These are phyloP conservation scores for Phytophthora pistaciae DNA, from an alignment of 352 stramenopile genomes.

Conservation along the genomic window DNA sequence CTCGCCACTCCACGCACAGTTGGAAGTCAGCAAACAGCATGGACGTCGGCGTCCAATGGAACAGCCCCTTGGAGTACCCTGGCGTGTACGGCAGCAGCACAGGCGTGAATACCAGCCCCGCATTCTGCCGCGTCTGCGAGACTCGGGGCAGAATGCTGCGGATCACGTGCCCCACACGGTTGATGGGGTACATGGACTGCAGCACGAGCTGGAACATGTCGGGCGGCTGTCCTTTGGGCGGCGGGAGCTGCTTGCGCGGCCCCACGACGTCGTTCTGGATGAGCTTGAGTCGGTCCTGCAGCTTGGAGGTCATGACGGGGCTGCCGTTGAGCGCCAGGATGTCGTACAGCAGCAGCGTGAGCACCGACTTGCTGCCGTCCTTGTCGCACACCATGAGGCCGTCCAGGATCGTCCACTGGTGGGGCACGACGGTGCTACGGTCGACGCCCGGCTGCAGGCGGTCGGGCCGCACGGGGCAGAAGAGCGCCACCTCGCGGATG, in stretches of 20 bases:
- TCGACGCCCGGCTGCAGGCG: conserved; percentile 79
- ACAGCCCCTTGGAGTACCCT: conserved; percentile 80
- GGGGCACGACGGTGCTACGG: conserved; percentile 73
- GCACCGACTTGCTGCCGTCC: conserved; percentile 71
- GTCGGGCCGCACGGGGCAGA: conserved; percentile 81
- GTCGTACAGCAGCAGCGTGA: conserved; percentile 87
- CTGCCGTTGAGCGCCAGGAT: conserved; percentile 87
- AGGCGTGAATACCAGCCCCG: conserved; percentile 81
- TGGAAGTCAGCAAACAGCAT: conserved; percentile 81
- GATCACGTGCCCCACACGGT: conserved; percentile 80
- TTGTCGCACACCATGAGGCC: conserved; percentile 86
- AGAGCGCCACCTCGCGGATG: conserved; percentile 81
- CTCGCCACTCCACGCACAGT: conserved; percentile 83
- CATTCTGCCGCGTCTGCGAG: conserved; percentile 80
- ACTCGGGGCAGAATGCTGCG: conserved; percentile 78
- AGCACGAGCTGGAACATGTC: conserved; percentile 87
- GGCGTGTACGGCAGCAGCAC: conserved; percentile 83
- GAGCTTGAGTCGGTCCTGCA: conserved; percentile 89
- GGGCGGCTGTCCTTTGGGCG: conserved; percentile 79
- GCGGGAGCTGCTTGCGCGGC: conserved; percentile 76
- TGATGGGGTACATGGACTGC: conserved; percentile 87
- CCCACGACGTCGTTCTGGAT: conserved; percentile 92
- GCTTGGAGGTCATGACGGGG: conserved; percentile 85
- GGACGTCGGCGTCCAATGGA: conserved; percentile 69
- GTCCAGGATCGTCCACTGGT: conserved; percentile 92